These are phyloP conservation scores for Stagonosporopsis chrysanthemi DNA, from an alignment of 2,329 filamentous ascomycete genomes.

Conservation along the genomic window DNA sequence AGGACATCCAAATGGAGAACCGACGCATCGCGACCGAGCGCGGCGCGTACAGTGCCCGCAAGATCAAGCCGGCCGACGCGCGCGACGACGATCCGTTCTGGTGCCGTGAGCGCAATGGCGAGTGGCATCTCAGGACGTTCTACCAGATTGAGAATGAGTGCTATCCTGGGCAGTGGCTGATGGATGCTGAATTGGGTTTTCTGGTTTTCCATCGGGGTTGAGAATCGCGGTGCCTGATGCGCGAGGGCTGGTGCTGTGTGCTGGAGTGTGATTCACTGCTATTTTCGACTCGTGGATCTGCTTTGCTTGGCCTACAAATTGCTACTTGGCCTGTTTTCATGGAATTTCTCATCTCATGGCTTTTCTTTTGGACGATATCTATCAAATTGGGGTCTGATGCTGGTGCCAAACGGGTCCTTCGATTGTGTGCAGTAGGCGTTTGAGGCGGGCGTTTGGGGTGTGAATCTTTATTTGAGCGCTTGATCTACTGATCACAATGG, in stretches of 20 bases:
- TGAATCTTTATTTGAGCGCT: background rate
- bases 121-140: constrained; percentile 46
- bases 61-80: constrained; percentile 45
- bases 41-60: constrained; percentile 40
- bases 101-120: constrained; percentile 48
- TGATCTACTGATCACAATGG: constrained; percentile 1
- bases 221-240: background rate
- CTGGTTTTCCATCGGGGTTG: constrained; percentile 45
- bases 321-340: background rate
- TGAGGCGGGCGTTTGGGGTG: background rate
- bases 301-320: background rate
- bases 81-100: constrained; percentile 47
- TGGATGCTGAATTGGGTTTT: constrained; percentile 45
- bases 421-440: background rate
- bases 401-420: too few species aligned
- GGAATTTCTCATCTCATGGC: background rate
- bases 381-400: background rate
- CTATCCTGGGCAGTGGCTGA: constrained; percentile 47
- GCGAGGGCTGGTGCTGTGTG: background rate
- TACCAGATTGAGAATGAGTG: constrained; percentile 51
- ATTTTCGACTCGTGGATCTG: background rate
- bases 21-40: constrained; percentile 41
- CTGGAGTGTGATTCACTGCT: background rate
- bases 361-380: background rate
- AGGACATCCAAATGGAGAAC: constrained; percentile 42